phyloP scores from a whole-genome alignment of 495 filamentous ascomycete species.

The Talaromyces thailandensis region DNA sequence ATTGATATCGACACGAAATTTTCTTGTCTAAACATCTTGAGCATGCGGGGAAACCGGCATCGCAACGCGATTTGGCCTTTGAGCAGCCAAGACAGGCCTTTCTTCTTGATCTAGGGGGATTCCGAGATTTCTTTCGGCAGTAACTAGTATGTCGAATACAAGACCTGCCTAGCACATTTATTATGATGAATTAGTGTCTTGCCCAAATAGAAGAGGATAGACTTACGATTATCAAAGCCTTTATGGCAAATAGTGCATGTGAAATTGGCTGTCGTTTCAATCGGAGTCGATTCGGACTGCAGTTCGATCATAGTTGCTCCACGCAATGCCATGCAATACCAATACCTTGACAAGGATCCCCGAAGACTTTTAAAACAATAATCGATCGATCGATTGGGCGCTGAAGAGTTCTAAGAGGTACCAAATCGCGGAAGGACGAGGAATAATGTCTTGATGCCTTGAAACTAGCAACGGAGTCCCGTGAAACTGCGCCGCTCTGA shows the following conservation, averaged over 20 bases:
- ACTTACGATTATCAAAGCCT: conserved; percentile 1
- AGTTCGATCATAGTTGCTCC: neutral
- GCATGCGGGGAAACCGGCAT: neutral
- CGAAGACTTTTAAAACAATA: no score
- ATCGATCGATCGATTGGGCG: no score
- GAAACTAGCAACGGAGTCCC: neutral
- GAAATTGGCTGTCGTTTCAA: neutral
- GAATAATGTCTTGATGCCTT: neutral
- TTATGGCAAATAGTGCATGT: conserved; percentile 1
- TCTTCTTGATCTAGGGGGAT: neutral
- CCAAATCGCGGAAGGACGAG: no score
- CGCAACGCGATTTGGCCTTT: neutral
- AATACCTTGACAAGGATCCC: neutral
- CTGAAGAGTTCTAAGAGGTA: no score
- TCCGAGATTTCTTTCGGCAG: conserved; percentile 1
- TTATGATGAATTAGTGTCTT: neutral
- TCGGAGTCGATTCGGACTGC: neutral
- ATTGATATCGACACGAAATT: neutral
- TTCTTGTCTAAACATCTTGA: neutral
- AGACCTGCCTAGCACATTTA: neutral
- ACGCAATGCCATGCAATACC: neutral
- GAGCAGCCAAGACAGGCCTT: neutral
- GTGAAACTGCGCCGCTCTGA: neutral
- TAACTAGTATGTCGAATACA: conserved; percentile 1
- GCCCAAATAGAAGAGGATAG: neutral